Conservation (phyloP, 352 stramenopile species). For the Phytopythium aichiense region DNA sequence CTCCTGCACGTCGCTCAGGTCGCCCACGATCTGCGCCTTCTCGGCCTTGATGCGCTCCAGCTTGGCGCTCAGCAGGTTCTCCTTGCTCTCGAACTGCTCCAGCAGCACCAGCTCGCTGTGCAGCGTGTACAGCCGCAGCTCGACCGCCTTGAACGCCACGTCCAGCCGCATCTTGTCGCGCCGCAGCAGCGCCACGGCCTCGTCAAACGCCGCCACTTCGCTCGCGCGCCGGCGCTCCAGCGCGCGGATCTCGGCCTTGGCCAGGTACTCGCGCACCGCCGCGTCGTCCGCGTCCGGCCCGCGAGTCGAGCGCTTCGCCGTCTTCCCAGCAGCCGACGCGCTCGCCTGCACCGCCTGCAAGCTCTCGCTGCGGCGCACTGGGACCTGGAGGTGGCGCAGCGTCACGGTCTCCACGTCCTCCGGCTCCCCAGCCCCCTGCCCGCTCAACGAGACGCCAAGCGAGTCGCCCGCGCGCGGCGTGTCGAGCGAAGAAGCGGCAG, state of each 20-base stretch:
- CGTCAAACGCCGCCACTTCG: constrained; percentile 80
- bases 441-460: neutral
- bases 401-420: neutral
- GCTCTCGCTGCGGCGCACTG: neutral
- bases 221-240: constrained; percentile 66
- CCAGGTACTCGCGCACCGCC: constrained; percentile 41
- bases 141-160: constrained; percentile 86
- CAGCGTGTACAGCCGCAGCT: constrained; percentile 87
- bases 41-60: constrained; percentile 81
- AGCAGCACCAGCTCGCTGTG: constrained; percentile 84
- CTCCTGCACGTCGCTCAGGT: constrained; percentile 76
- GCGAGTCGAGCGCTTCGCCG: neutral
- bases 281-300: constrained; percentile 47
- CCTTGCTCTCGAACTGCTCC: constrained; percentile 89
- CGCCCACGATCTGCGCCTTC: constrained; percentile 79
- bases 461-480: neutral
- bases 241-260: constrained; percentile 58
- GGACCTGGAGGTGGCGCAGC: constrained; percentile 1
- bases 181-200: constrained; percentile 85
- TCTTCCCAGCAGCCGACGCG: neutral
- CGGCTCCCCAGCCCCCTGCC: neutral
- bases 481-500: constrained; percentile 8
- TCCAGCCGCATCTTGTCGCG: constrained; percentile 81
- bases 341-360: neutral
- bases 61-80: constrained; percentile 85